Evolutionary conservation across 1,139 yeast genomes (phyloP).

Genomic region (Kodamaea arcana): DNA sequence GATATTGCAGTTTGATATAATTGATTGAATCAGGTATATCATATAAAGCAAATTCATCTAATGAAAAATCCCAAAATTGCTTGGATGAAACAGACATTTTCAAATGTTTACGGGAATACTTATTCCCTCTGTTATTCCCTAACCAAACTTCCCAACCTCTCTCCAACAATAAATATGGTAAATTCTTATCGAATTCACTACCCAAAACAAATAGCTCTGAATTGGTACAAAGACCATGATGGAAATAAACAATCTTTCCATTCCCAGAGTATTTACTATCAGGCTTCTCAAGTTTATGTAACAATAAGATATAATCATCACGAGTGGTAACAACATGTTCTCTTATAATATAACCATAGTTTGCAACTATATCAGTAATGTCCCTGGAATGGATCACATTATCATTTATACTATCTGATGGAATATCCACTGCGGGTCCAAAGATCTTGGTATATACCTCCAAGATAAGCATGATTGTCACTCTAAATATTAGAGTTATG

Average conservation of each 20-base stretch:
- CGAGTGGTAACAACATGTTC: slow-evolving; percentile 64
- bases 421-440: not conserved
- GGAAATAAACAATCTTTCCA: slow-evolving; percentile 37
- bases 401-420: slow-evolving; percentile 5
- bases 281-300: slow-evolving; percentile 28
- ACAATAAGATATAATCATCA: slow-evolving; percentile 39
- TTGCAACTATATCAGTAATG: slow-evolving; percentile 59
- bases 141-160: slow-evolving; percentile 36
- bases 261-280: slow-evolving; percentile 3
- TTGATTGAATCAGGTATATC: slow-evolving; percentile 77
- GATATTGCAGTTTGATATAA: slow-evolving; percentile 37
- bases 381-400: slow-evolving; percentile 35
- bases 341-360: slow-evolving; percentile 61
- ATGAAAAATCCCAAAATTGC: slow-evolving; percentile 77
- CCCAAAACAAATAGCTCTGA: slow-evolving; percentile 45
- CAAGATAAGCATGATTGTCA: slow-evolving; percentile 3
- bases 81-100: slow-evolving; percentile 36
- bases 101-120: slow-evolving; percentile 37
- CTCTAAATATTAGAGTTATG: slow-evolving; percentile 1
- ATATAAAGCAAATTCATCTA: slow-evolving; percentile 79
- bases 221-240: slow-evolving; percentile 45
- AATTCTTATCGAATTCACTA: slow-evolving; percentile 25
- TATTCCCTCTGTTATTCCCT: slow-evolving; percentile 36
- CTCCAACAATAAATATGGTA: slow-evolving; percentile 29
- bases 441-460: slow-evolving; percentile 3